These are phyloP conservation scores for Eucalyptus guilfoylei DNA, from an alignment of 345 rosid genomes.

Conservation along the genomic window DNA sequence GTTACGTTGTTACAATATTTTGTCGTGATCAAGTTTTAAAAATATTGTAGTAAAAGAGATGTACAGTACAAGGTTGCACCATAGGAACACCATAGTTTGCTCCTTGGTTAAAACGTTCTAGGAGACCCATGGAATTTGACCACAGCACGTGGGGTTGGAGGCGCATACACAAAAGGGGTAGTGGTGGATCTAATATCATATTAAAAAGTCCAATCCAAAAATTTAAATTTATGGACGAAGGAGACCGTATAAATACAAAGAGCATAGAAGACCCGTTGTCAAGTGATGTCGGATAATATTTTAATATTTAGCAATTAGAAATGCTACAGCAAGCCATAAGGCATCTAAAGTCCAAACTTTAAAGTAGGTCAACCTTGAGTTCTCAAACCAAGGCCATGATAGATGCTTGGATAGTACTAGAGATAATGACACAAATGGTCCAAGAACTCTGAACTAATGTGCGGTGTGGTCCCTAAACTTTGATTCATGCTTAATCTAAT, in stretches of 20 bases:
- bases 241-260: background rate
- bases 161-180: background rate
- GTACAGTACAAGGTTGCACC: background rate
- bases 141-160: too few relatives aligned
- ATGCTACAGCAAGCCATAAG: background rate
- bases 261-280: accelerated
- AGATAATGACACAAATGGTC: too few relatives aligned
- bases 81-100: background rate
- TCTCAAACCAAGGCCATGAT: background rate
- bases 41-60: background rate
- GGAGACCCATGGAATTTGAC: background rate
- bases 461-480: accelerated
- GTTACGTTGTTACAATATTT: too few relatives aligned
- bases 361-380: background rate
- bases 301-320: background rate
- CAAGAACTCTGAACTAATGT: too few relatives aligned
- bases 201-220: background rate
- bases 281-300: accelerated
- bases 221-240: background rate
- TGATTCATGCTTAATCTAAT: too few relatives aligned
- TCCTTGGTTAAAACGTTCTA: background rate
- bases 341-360: background rate
- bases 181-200: background rate
- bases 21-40: background rate
- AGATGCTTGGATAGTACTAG: background rate